Evolutionary conservation across 495 filamentous ascomycete species (phyloP).

Genomic region (Tuber indicum): DNA sequence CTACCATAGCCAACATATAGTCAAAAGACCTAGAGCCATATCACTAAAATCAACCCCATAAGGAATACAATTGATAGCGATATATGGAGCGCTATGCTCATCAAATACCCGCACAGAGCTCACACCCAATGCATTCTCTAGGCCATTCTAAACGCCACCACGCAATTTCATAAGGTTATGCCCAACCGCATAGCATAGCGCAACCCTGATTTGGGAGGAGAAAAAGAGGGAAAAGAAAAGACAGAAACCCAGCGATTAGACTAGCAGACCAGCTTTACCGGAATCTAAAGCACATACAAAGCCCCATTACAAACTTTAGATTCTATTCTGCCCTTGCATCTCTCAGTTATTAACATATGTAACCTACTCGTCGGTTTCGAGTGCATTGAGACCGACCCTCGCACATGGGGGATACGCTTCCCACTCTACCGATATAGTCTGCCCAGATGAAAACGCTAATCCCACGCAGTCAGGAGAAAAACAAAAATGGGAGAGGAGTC

Average conservation of each 20-base stretch:
- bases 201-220: not conserved
- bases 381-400: not conserved
- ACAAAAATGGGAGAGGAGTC: not conserved
- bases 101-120: not conserved
- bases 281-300: not conserved
- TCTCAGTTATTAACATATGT: not conserved
- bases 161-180: not conserved
- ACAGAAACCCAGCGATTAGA: not conserved
- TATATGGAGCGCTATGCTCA: not conserved
- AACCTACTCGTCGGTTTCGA: not conserved
- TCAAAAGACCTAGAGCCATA: not conserved
- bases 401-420: not conserved
- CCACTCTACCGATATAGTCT: not conserved
- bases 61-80: not conserved
- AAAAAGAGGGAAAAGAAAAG: not conserved
- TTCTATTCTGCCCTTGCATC: not conserved
- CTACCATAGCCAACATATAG: not conserved
- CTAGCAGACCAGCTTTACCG: not conserved
- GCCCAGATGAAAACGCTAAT: not conserved
- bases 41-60: not conserved
- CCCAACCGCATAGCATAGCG: not conserved
- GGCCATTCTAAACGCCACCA: no score
- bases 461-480: not conserved
- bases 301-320: not conserved
- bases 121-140: not conserved